Base-by-base conservation (phyloP, 2,329 filamentous ascomycete genomes). In the Xylaria hypoxylon region DNA sequence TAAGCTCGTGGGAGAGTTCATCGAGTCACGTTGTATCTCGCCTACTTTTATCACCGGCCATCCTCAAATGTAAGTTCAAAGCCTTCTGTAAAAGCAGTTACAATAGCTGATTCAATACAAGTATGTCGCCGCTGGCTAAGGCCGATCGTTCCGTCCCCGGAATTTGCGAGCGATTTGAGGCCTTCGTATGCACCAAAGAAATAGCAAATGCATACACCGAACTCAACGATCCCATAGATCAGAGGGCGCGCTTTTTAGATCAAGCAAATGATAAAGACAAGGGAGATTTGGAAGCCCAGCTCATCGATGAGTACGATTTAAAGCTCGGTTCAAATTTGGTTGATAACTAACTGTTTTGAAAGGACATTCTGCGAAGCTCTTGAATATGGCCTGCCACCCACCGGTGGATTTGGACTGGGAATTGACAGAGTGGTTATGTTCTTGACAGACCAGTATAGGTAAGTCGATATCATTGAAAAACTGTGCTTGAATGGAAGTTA, bases 101-200 rank as follows among this genome's bases (percentile, higher is more conserved):
- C 5, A 7, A 28, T 55, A 7, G 35, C 35, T 55, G 31, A 55
- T 13, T 11, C 15, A 28, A 17, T 50, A 19, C 26, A 35, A 70
- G 69, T 19, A 96, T 98, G 95, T 96, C 92, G 17, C 96, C 96
- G 8, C 86, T 99, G 19, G 96, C 96, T 84, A 99, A 99, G 87
- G 94, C 94, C 80, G 93, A 97, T 81, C 92, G 96, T 71, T 82
- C 85, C 52, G 88, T 89, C 69, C 87, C 90, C 59, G 96, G 95
- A 75, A 87, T 99, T 38, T 97, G 94, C 79, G 96, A 99, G 85
- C 92, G 96, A 62, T 98, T 98, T 80, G 96, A 99, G 82, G 94
- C 93, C 11, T 99, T 99, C 73, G 96, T 97, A 51, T 94, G 91
- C 85, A 96, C 94, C 86, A 96, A 96, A 88, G 95, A 98, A 79